phyloP scores from a whole-genome alignment of 2,329 filamentous ascomycete genomes.

The Claviceps pazoutovae region DNA sequence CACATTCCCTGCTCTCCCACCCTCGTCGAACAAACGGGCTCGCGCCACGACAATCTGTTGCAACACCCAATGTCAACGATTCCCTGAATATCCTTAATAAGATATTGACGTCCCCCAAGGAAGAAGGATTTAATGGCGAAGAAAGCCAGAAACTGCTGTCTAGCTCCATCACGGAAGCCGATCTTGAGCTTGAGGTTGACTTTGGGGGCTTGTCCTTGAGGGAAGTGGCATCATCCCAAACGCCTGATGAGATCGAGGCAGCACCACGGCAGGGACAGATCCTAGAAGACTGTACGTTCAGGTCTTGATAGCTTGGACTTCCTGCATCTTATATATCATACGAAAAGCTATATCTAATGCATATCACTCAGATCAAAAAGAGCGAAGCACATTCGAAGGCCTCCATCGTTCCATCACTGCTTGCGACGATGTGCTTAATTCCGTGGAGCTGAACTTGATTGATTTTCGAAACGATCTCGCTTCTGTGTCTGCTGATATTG shows the following conservation, averaged over 20 bases:
- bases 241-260: constrained; percentile 8
- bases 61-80: constrained; percentile 39
- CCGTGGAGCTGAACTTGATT: constrained; percentile 82
- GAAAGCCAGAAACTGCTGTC: constrained; percentile 4
- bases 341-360: background rate
- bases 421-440: constrained; percentile 86
- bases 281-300: constrained; percentile 54
- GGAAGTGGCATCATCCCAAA: constrained; percentile 43
- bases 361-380: constrained; percentile 50
- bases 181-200: constrained; percentile 54
- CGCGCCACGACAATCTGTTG: constrained; percentile 44
- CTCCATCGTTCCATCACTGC: constrained; percentile 78
- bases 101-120: constrained; percentile 23
- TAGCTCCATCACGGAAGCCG: constrained; percentile 28
- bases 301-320: background rate
- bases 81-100: constrained; percentile 54
- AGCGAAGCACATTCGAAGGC: constrained; percentile 76
- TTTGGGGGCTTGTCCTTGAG: constrained; percentile 67
- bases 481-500: constrained; percentile 85
- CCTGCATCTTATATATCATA: background rate
- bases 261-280: constrained; percentile 41
- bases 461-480: constrained; percentile 91
- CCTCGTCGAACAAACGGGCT: constrained; percentile 54
- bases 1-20: constrained; percentile 55
- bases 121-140: constrained; percentile 3